Evolutionary conservation across 2,329 filamentous ascomycete species (phyloP).

Genomic region (Diaporthe batatas): DNA sequence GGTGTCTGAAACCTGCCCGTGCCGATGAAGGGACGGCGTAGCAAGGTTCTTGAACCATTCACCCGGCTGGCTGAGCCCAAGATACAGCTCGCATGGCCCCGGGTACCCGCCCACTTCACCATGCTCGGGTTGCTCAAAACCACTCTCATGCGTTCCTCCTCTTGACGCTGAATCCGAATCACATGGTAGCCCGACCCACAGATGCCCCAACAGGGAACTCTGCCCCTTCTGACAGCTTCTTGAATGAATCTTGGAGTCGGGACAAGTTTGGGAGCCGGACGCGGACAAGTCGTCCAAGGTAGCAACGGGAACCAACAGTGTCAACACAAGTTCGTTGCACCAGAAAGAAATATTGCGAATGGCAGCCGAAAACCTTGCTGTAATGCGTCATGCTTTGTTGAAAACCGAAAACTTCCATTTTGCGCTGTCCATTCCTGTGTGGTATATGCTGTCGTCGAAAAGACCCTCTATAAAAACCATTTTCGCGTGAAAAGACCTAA

Average conservation of each 20-base stretch:
- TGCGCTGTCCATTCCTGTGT: slow-evolving; percentile 35
- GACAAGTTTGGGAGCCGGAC: neutral
- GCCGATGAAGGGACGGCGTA: neutral
- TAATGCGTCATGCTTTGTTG: slow-evolving; percentile 38
- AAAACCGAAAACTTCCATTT: slow-evolving; percentile 30
- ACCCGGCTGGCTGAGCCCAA: slow-evolving; percentile 1
- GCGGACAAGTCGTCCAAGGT: neutral
- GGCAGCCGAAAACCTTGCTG: slow-evolving; percentile 29
- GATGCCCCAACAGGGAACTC: neutral
- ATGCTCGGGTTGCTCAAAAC: neutral
- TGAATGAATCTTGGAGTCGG: neutral
- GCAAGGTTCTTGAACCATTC: neutral
- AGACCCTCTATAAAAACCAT: slow-evolving; percentile 40
- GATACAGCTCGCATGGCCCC: neutral
- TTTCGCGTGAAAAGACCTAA: slow-evolving; percentile 27
- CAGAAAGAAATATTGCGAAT: slow-evolving; percentile 12
- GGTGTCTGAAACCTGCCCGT: neutral
- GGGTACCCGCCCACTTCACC: neutral
- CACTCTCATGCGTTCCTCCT: slow-evolving; percentile 8
- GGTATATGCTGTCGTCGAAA: slow-evolving; percentile 43
- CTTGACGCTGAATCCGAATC: neutral
- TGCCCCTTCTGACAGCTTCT: neutral
- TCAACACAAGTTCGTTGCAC: slow-evolving; percentile 1
- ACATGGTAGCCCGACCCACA: neutral
- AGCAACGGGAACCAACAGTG: neutral